phyloP scores from a whole-genome alignment of 371 early-diverging fungal species.

The Chytridium lagenaria region DNA sequence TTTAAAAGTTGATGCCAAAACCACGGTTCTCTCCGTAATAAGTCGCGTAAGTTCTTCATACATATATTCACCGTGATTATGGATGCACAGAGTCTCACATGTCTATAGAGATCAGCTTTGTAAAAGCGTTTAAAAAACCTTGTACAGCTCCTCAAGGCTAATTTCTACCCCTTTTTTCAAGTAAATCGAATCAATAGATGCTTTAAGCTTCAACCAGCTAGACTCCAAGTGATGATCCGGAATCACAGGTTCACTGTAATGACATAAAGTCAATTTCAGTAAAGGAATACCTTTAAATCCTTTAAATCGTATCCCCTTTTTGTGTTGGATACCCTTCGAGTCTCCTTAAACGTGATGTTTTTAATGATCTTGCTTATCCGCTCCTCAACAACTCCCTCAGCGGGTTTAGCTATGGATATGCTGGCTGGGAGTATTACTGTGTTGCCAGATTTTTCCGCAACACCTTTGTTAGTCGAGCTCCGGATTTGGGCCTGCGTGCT shows the following conservation, averaged over 20 bases:
- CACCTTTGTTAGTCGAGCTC: too few species aligned
- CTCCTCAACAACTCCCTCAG: neutral
- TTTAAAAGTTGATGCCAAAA: neutral
- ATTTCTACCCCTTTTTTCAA: neutral
- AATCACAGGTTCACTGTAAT: neutral
- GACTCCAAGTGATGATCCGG: neutral
- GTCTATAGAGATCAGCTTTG: neutral
- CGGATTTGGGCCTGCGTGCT: too few species aligned
- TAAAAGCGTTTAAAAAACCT: neutral
- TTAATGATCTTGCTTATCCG: neutral
- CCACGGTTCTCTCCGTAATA: neutral
- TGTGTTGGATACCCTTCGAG: neutral
- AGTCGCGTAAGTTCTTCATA: neutral
- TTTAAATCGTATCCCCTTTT: neutral
- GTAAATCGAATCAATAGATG: neutral
- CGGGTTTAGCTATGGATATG: neutral
- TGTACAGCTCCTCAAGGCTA: constrained; percentile 12
- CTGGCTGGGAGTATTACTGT: neutral
- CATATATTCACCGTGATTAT: constrained; percentile 2
- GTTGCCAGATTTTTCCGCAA: neutral
- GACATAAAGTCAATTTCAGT: neutral
- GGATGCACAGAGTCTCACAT: constrained; percentile 6
- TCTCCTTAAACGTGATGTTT: neutral
- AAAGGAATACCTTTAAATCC: constrained; percentile 17
- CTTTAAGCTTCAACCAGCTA: neutral